These are phyloP conservation scores for Trichoderma guizhouense DNA, from an alignment of 2,329 filamentous ascomycete genomes.

Conservation along the genomic window DNA sequence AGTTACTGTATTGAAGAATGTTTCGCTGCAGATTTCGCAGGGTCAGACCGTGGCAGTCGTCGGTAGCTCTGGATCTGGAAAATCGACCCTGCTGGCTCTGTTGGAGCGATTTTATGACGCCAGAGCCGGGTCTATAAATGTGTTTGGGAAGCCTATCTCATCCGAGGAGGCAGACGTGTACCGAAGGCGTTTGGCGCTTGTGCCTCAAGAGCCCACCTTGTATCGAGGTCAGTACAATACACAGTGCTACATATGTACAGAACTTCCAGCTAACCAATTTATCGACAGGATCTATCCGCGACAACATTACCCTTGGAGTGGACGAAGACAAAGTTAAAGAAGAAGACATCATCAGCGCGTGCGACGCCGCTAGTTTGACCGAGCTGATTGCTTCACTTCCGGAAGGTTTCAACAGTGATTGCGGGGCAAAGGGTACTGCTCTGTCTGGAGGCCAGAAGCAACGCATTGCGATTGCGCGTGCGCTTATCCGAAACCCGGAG, in stretches of 20 bases:
- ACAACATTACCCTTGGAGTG: not conserved
- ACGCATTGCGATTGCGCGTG: constrained; percentile 58
- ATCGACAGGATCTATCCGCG: not conserved
- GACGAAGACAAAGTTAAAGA: not conserved
- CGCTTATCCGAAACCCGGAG: constrained; percentile 36
- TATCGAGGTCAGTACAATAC: not conserved
- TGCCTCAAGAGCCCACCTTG: not conserved
- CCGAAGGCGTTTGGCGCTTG: not conserved
- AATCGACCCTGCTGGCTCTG: not conserved
- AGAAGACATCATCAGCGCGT: not conserved
- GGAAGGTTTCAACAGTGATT: not conserved
- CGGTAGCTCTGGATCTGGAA: not conserved
- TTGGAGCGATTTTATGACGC: not conserved
- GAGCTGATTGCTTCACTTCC: not conserved
- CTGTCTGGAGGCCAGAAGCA: constrained; percentile 44
- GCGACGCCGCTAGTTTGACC: not conserved
- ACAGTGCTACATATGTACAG: not conserved
- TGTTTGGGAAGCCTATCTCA: not conserved
- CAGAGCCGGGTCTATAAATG: not conserved
- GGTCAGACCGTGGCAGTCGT: not conserved
- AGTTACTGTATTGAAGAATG: not conserved
- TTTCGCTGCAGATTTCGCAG: not conserved
- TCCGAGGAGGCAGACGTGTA: not conserved
- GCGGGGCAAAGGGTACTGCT: not conserved
- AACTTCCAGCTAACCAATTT: not conserved